Evolutionary conservation across 306 rosid species (phyloP).

Genomic region (Lithocarpus polystachyus): DNA sequence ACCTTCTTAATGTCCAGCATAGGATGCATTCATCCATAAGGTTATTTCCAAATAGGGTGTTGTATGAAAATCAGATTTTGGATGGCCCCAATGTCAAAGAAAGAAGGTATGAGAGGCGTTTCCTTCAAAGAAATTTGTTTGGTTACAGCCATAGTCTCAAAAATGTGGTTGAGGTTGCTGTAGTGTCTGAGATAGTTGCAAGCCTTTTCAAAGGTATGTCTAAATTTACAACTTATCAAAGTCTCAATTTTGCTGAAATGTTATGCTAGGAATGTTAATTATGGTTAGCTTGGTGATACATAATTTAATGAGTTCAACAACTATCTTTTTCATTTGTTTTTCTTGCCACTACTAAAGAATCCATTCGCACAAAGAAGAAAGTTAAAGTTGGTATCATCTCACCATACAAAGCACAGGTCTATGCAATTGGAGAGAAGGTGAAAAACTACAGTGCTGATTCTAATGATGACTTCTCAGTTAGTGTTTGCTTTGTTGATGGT

Average conservation of each 20-base stretch:
- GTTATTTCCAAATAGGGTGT: conserved; percentile 31
- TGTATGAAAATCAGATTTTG: conserved; percentile 16
- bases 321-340: neutral
- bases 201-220: conserved; percentile 33
- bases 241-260: neutral
- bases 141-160: conserved; percentile 4
- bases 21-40: conserved; percentile 44
- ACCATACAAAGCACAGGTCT: no score
- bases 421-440: no score
- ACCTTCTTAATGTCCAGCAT: neutral
- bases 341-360: neutral
- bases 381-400: no score
- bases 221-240: neutral
- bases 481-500: no score
- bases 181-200: conserved; percentile 26
- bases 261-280: neutral
- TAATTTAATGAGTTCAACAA: no score
- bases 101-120: conserved; percentile 9
- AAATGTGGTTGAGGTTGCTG: conserved; percentile 33
- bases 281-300: neutral
- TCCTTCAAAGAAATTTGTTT: conserved; percentile 26
- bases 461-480: no score
- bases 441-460: no score
- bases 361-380: neutral
- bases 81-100: conserved; percentile 25